Conservation (phyloP, 2,329 filamentous ascomycete genomes). For the Pseudogymnoascus sp. region DNA sequence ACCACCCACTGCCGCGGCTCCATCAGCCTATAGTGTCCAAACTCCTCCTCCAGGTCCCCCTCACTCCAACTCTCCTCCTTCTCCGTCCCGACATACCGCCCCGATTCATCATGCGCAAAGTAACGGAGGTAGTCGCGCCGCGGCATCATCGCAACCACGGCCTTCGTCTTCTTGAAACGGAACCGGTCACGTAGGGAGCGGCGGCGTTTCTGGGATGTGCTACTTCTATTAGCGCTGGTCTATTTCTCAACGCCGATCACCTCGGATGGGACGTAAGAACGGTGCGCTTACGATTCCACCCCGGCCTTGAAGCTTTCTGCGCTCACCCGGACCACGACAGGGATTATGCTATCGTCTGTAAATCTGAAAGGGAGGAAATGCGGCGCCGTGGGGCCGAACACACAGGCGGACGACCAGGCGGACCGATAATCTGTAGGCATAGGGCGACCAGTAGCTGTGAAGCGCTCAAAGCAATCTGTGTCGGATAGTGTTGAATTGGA, state of each 20-base stretch:
- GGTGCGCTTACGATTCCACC: slow-evolving; percentile 4
- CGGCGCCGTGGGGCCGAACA: slow-evolving; percentile 20
- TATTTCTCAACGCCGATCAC: neutral
- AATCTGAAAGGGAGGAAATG: slow-evolving; percentile 24
- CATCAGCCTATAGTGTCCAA: slow-evolving; percentile 16
- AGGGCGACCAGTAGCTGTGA: slow-evolving; percentile 26
- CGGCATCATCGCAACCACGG: slow-evolving; percentile 28
- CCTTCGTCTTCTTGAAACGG: slow-evolving; percentile 19
- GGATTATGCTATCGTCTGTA: slow-evolving; percentile 30
- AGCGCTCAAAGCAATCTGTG: slow-evolving; percentile 14
- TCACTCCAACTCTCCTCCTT: slow-evolving; percentile 17
- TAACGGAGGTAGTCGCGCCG: slow-evolving; percentile 26
- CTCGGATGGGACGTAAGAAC: neutral
- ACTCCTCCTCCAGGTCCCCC: slow-evolving; percentile 25
- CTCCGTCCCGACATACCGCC: slow-evolving; percentile 23
- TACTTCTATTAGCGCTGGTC: neutral
- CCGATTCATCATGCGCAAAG: slow-evolving; percentile 27
- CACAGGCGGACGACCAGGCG: slow-evolving; percentile 17
- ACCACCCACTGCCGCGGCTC: neutral
- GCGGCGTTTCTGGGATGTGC: neutral
- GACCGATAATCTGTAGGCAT: slow-evolving; percentile 20
- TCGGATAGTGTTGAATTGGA: neutral
- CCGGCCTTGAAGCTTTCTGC: neutral
- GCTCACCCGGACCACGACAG: slow-evolving; percentile 24
- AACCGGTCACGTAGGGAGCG: slow-evolving; percentile 2